phyloP scores from a whole-genome alignment of 2,329 filamentous ascomycete genomes.

The Botrytis fabae region DNA sequence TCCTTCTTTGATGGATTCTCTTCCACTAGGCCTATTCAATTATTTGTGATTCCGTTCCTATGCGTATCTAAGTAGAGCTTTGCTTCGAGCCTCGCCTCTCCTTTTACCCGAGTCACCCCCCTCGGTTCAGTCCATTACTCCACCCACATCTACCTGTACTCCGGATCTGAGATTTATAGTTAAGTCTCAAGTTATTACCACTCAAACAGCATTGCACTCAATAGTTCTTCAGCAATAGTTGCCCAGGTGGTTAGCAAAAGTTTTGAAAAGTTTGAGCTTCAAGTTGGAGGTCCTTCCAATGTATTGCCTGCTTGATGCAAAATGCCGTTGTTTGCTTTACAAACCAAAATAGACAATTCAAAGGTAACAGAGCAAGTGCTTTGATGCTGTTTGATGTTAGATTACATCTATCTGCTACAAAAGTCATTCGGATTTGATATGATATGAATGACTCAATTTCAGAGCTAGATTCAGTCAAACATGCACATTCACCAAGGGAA shows the following conservation, averaged over 20 bases:
- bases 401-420: neutral
- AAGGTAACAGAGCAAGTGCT: neutral
- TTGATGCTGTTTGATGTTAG: neutral
- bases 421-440: neutral
- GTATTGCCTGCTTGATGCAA: neutral
- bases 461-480: neutral
- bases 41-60: neutral
- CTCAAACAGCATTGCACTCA: neutral
- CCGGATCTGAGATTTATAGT: neutral
- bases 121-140: neutral
- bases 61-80: neutral
- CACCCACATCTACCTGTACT: neutral
- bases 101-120: neutral
- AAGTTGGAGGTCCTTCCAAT: neutral
- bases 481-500: neutral
- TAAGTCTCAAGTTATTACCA: neutral
- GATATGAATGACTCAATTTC: neutral
- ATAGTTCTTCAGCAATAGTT: neutral
- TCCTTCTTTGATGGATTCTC: too few relatives aligned
- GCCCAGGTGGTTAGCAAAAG: neutral
- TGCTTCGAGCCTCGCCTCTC: neutral
- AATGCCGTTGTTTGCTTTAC: neutral
- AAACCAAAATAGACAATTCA: neutral
- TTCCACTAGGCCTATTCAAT: neutral
- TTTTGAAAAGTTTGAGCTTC: neutral